Evolutionary conservation across 257 asterid species (phyloP).

Genomic region (Solanum sejunctum): DNA sequence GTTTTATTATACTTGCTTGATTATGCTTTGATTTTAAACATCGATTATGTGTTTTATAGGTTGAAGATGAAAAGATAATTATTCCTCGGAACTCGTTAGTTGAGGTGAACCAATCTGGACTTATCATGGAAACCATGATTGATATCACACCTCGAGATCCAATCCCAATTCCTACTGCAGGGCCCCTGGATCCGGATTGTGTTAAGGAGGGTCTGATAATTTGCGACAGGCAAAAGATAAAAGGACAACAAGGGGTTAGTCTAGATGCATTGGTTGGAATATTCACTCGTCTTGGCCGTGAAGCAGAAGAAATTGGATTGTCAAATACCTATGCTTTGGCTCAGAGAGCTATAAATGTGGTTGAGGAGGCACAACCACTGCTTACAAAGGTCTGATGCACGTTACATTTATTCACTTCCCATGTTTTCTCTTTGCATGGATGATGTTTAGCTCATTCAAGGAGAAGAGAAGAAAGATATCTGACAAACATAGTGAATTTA

Average conservation of each 20-base stretch:
- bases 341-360: conserved; percentile 56
- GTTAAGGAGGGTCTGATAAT: conserved; percentile 74
- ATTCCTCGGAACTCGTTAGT: conserved; percentile 86
- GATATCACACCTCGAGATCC: conserved; percentile 90
- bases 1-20: background rate
- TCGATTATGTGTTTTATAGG: conserved; percentile 25
- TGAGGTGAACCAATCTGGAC: conserved; percentile 98
- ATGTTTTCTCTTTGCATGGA: background rate
- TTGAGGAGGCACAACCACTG: conserved; percentile 82
- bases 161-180: conserved; percentile 63
- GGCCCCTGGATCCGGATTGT: conserved; percentile 79
- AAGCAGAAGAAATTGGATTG: conserved; percentile 77
- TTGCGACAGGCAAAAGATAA: conserved; percentile 81
- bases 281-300: conserved; percentile 94
- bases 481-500: background rate
- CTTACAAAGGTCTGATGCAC: conserved; percentile 67
- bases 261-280: conserved; percentile 94
- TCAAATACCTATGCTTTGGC: conserved; percentile 62
- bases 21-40: background rate
- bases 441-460: background rate
- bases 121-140: conserved; percentile 95
- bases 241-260: conserved; percentile 90
- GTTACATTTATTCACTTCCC: background rate
- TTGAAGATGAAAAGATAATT: conserved; percentile 79
- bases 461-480: background rate